These are phyloP conservation scores for Peronospora farinosa DNA, from an alignment of 352 stramenopile species.

Conservation along the genomic window DNA sequence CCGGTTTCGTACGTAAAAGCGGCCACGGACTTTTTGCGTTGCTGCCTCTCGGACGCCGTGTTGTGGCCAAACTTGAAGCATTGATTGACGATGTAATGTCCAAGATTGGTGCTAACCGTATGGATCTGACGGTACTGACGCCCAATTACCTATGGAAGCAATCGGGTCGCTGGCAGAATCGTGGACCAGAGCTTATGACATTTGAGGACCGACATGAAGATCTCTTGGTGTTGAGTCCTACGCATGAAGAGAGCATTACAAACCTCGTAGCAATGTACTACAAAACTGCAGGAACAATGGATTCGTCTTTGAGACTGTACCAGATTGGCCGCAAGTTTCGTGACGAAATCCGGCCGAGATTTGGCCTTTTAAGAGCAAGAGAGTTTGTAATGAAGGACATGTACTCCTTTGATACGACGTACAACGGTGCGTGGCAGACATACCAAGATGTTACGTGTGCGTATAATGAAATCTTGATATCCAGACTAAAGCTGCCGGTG, in stretches of 20 bases:
- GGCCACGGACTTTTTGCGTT: conserved; percentile 76
- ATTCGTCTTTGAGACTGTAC: conserved; percentile 69
- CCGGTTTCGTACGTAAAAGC: conserved; percentile 82
- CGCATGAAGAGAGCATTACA: conserved; percentile 82
- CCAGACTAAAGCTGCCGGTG: conserved; percentile 58
- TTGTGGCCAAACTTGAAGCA: conserved; percentile 70
- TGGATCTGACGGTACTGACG: conserved; percentile 75
- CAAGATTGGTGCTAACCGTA: conserved; percentile 72
- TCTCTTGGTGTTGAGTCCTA: conserved; percentile 63
- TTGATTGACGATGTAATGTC: conserved; percentile 82
- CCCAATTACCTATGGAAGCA: conserved; percentile 74
- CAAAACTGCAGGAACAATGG: conserved; percentile 21
- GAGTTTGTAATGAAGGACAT: conserved; percentile 92
- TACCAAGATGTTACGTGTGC: conserved; percentile 75
- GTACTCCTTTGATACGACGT: conserved; percentile 83
- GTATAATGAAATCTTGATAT: conserved; percentile 71
- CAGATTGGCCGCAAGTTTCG: conserved; percentile 86
- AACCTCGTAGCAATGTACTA: conserved; percentile 70
- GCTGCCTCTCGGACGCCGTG: conserved; percentile 67
- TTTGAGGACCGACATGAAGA: conserved; percentile 71
- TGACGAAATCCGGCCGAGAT: conserved; percentile 83
- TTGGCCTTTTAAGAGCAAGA: conserved; percentile 70
- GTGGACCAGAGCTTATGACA: conserved; percentile 77
- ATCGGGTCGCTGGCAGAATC: conserved; percentile 77
- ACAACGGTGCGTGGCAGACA: conserved; percentile 49